A percentile compares a stretch with the other conserved stretches of the same genome.
These are phyloP conservation scores for Populus euphratica DNA, from an alignment of 345 rosid genomes.

Conservation along the genomic window DNA sequence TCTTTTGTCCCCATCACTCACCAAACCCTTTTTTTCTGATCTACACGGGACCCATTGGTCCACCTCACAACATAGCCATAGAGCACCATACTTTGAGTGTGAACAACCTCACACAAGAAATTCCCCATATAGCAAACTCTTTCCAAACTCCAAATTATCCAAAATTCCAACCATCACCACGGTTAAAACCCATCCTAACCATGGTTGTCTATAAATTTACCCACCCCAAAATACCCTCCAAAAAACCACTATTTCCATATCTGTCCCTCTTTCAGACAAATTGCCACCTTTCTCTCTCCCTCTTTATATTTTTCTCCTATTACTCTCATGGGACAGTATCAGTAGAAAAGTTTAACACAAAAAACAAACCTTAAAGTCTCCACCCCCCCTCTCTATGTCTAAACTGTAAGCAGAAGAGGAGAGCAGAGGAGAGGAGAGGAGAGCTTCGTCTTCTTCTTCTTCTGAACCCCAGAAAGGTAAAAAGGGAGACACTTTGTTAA, in stretches of 20 bases:
- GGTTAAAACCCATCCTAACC: conserved; percentile 6
- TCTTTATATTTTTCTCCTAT: not conserved
- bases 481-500: not conserved
- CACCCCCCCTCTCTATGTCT: not conserved
- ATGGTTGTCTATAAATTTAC: not conserved
- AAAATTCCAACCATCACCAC: not conserved
- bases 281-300: not conserved
- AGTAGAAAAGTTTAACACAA: not conserved
- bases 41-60: not conserved
- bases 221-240: not conserved
- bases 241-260: not conserved
- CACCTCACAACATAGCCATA: not conserved
- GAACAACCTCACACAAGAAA: not conserved
- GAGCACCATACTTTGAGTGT: not conserved
- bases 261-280: not conserved
- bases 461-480: not conserved
- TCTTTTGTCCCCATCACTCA: not conserved
- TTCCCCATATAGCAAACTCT: not conserved
- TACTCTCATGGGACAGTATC: not conserved
- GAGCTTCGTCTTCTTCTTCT: not conserved
- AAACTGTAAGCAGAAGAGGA: not conserved
- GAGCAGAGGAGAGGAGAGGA: not conserved
- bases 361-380: not conserved
- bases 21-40: not conserved
- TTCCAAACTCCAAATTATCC: not conserved